Conservation (phyloP, 2,329 filamentous ascomycete species). For the Xylogone sp. region DNA sequence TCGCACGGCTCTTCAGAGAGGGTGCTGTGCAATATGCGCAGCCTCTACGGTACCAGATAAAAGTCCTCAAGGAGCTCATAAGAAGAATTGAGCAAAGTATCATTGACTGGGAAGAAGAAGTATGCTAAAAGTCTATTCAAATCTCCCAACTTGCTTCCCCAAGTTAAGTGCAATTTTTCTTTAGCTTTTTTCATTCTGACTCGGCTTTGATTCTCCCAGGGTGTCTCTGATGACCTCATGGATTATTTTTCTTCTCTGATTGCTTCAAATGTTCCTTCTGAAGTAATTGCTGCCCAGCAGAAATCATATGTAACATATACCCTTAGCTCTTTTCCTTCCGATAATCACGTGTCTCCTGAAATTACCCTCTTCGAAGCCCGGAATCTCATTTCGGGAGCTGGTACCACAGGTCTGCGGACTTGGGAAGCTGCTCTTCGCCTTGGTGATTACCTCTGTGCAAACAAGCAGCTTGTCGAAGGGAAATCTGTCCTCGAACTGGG, state of each 20-base stretch:
- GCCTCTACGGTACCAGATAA: constrained; percentile 65
- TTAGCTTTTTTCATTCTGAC: constrained; percentile 20
- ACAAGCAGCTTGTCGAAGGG: constrained; percentile 35
- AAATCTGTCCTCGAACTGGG: constrained; percentile 69
- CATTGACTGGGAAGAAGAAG: constrained; percentile 80
- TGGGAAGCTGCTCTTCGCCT: constrained; percentile 80
- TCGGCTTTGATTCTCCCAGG: constrained; percentile 49
- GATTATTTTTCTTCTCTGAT: constrained; percentile 62
- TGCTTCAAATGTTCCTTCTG: constrained; percentile 57
- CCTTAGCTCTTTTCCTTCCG: constrained; percentile 6
- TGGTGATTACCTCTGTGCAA: constrained; percentile 58
- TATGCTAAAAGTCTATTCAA: too few relatives aligned
- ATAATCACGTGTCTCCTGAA: constrained; percentile 11
- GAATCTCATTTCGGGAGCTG: constrained; percentile 63
- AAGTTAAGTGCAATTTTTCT: constrained; percentile 4
- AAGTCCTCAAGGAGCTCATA: constrained; percentile 70
- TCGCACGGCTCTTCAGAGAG: constrained; percentile 61
- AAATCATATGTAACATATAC: constrained; percentile 73
- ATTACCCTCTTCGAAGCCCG: constrained; percentile 68
- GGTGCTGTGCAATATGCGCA: constrained; percentile 53
- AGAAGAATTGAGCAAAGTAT: constrained; percentile 69
- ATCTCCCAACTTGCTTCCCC: too few relatives aligned
- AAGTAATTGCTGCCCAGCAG: constrained; percentile 62
- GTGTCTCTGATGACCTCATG: constrained; percentile 79
- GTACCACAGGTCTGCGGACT: constrained; percentile 73